Percentiles rank a stretch among this genome's conserved stretches.
These are phyloP conservation scores for Tripterygium wilfordii DNA, from an alignment of 177 flowering plant species.

Conservation along the genomic window DNA sequence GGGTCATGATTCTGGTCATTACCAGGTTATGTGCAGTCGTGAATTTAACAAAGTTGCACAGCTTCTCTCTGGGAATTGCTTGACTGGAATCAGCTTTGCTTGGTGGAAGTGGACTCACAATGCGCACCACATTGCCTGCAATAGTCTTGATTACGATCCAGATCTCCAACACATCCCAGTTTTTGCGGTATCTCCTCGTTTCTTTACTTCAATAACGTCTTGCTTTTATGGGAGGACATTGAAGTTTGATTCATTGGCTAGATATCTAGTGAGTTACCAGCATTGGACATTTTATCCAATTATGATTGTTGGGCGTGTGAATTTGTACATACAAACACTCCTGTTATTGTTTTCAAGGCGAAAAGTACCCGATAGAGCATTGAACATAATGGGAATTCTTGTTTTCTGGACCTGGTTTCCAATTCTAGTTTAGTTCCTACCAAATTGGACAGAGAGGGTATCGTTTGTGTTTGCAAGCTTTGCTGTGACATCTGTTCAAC, in stretches of 20 bases:
- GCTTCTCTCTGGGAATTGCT: constrained; percentile 66
- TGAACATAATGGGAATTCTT: constrained; percentile 59
- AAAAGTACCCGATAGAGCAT: constrained; percentile 44
- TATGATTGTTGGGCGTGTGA: constrained; percentile 65
- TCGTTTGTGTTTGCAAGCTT: constrained; percentile 65
- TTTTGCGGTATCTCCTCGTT: constrained; percentile 60
- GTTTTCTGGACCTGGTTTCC: constrained; percentile 88
- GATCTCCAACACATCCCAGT: constrained; percentile 89
- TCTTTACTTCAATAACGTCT: constrained; percentile 56
- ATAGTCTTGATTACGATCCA: constrained; percentile 84
- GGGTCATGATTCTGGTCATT: constrained; percentile 94
- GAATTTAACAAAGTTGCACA: constrained; percentile 45
- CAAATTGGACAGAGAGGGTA: constrained; percentile 63
- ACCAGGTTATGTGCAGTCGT: constrained; percentile 45
- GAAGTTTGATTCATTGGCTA: constrained; percentile 49
- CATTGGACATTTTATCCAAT: constrained; percentile 79
- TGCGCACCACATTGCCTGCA: constrained; percentile 80
- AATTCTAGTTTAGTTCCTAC: constrained; percentile 55
- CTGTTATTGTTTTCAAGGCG: constrained; percentile 47
- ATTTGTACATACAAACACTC: constrained; percentile 66
- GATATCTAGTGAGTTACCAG: constrained; percentile 76
- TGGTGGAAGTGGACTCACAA: constrained; percentile 99
- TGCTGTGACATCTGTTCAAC: constrained; percentile 58
- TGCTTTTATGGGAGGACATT: constrained; percentile 54
- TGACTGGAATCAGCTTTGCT: constrained; percentile 81